These are phyloP conservation scores for Prunus dulcis DNA, from an alignment of 306 rosid species.

Conservation along the genomic window DNA sequence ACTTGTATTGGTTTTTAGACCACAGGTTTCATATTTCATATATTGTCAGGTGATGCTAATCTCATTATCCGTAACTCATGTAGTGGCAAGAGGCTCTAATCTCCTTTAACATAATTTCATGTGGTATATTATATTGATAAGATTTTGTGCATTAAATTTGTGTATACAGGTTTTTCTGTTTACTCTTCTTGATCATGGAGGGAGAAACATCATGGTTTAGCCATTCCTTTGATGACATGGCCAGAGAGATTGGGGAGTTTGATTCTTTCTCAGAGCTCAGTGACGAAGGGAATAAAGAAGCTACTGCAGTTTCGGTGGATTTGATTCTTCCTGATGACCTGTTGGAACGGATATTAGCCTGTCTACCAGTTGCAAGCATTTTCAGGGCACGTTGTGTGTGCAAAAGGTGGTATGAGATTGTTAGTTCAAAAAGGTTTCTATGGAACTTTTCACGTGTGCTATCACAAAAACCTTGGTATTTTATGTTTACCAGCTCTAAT, in stretches of 20 bases:
- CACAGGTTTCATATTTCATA: constrained; percentile 2
- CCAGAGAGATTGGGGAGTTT: constrained; percentile 36
- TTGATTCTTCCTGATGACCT: constrained; percentile 74
- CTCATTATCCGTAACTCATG: constrained; percentile 8
- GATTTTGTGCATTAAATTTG: not conserved
- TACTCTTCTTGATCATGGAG: constrained; percentile 47
- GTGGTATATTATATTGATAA: not conserved
- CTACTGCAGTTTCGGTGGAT: constrained; percentile 48
- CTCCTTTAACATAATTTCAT: not conserved
- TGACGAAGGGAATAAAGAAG: constrained; percentile 63
- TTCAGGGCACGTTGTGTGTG: constrained; percentile 78
- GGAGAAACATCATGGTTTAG: constrained; percentile 80
- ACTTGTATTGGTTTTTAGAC: constrained; percentile 1
- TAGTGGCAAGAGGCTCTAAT: constrained; percentile 11
- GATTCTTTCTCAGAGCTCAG: constrained; percentile 51
- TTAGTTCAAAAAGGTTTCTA: constrained; percentile 61
- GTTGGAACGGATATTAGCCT: constrained; percentile 78
- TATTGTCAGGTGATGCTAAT: constrained; percentile 11
- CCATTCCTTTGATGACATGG: constrained; percentile 43
- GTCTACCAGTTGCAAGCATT: constrained; percentile 83
- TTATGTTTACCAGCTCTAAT: constrained; percentile 79
- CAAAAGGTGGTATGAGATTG: constrained; percentile 79
- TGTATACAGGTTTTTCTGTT: constrained; percentile 31
- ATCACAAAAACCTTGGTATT: constrained; percentile 91
- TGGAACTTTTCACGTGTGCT: constrained; percentile 56